Percentiles rank a stretch among this genome's conserved stretches.
Evolutionary conservation across 352 stramenopile genomes (phyloP).

Genomic region (Globisporangium megalacanthum): DNA sequence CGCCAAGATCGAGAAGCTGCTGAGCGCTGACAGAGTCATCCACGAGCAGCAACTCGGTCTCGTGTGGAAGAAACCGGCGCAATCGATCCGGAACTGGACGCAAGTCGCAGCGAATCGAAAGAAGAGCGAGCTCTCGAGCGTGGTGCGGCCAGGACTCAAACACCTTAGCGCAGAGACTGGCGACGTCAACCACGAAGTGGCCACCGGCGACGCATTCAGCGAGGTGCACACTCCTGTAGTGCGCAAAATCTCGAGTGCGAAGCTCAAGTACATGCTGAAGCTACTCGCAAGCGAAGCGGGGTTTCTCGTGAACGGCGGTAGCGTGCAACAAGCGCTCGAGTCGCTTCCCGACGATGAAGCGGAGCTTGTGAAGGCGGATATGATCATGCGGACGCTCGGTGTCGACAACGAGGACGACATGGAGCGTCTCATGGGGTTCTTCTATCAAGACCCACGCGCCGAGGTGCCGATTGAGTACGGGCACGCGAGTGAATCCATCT

Average conservation of each 20-base stretch:
- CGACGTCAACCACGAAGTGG: constrained; percentile 11
- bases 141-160: constrained; percentile 6
- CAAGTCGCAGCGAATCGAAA: constrained; percentile 28
- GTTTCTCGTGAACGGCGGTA: constrained; percentile 80
- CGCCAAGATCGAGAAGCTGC: constrained; percentile 78
- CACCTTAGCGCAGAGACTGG: constrained; percentile 3
- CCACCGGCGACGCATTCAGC: constrained; percentile 32
- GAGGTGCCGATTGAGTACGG: constrained; percentile 38
- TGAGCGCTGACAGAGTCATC: constrained; percentile 87
- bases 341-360: constrained; percentile 66
- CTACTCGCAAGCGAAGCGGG: constrained; percentile 81
- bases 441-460: constrained; percentile 65
- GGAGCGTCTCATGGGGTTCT: constrained; percentile 71
- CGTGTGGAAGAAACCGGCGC: constrained; percentile 53
- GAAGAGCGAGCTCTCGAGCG: constrained; percentile 9
- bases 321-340: constrained; percentile 74
- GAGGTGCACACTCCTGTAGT: constrained; percentile 38
- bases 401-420: constrained; percentile 87
- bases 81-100: constrained; percentile 49
- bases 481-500: not conserved
- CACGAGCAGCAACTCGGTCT: constrained; percentile 90
- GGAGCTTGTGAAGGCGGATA: constrained; percentile 81
- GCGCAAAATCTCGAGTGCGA: constrained; percentile 68
- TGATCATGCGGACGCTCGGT: constrained; percentile 83
- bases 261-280: constrained; percentile 88